A percentile compares a stretch with the other conserved stretches of the same genome.
These are phyloP conservation scores for Trichophyton mentagrophytes DNA, from an alignment of 2,329 filamentous ascomycete species.

Conservation along the genomic window DNA sequence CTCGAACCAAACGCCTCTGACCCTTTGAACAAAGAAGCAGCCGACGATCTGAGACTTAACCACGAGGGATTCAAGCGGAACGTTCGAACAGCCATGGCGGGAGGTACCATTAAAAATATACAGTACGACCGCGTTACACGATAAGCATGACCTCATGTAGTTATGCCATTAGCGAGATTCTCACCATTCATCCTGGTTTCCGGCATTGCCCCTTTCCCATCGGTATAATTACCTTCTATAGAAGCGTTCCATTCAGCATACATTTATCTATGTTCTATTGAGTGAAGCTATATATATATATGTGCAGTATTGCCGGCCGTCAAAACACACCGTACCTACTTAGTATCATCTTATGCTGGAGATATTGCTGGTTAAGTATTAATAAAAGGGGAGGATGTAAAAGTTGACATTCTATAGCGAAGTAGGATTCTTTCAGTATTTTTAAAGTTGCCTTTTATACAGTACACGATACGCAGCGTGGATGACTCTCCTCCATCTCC, in stretches of 20 bases:
- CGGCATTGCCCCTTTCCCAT: background rate
- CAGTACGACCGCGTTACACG: slow-evolving; percentile 68
- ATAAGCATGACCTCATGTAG: slow-evolving; percentile 26
- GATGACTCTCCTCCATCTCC: background rate
- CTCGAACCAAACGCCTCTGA: slow-evolving; percentile 94
- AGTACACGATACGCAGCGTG: background rate
- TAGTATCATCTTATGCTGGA: too few relatives aligned
- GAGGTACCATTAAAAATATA: slow-evolving; percentile 60
- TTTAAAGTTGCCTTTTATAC: background rate
- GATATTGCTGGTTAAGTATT: background rate
- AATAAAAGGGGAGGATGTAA: background rate
- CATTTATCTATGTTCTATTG: background rate
- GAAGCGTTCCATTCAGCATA: background rate
- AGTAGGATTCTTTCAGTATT: background rate
- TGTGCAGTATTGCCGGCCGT: background rate
- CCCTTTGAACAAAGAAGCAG: slow-evolving; percentile 96
- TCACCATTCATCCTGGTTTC: background rate
- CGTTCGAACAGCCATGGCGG: slow-evolving; percentile 70
- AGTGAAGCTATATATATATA: background rate
- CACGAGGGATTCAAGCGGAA: slow-evolving; percentile 85
- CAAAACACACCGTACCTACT: background rate
- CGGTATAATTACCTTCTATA: background rate
- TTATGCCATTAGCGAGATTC: background rate
- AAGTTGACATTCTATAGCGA: background rate
- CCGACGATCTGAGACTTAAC: slow-evolving; percentile 77